Evolutionary conservation across 2,329 filamentous ascomycete species (phyloP).

Genomic region (Pezicula radicicola): DNA sequence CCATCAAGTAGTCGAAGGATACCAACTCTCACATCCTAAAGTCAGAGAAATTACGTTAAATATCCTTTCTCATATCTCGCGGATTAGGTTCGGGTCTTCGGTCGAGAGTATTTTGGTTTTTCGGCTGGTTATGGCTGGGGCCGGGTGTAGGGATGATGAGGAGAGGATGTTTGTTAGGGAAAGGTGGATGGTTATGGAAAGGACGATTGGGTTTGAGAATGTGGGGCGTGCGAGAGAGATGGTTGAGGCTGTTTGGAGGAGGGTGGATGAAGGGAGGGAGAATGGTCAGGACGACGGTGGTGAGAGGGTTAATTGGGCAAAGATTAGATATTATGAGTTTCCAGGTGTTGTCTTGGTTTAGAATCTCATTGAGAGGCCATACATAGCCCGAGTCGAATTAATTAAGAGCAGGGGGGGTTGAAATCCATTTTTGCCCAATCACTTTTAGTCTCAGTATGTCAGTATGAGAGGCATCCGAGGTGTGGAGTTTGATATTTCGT

Average conservation of each 20-base stretch:
- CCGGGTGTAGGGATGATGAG: constrained; percentile 17
- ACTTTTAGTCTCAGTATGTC: too few species aligned
- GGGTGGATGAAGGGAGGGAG: constrained; percentile 7
- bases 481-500: too few species aligned
- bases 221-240: constrained; percentile 37
- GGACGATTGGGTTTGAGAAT: constrained; percentile 40
- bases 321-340: constrained; percentile 16
- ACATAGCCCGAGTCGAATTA: too few species aligned
- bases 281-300: constrained; percentile 4
- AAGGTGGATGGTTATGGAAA: constrained; percentile 40
- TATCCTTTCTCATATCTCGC: constrained; percentile 2
- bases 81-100: constrained; percentile 3
- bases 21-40: constrained; percentile 1
- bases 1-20: constrained; percentile 7
- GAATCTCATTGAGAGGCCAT: too few species aligned
- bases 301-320: constrained; percentile 25
- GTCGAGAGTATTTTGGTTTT: constrained; percentile 6
- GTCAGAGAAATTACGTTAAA: background rate
- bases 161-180: constrained; percentile 37
- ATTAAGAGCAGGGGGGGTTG: too few species aligned
- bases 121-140: constrained; percentile 6
- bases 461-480: too few species aligned
- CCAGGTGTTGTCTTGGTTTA: background rate
- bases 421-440: too few species aligned
- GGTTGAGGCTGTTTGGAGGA: constrained; percentile 36